Conservation (phyloP, 352 stramenopile genomes). For the Blastocystis sp. region DNA sequence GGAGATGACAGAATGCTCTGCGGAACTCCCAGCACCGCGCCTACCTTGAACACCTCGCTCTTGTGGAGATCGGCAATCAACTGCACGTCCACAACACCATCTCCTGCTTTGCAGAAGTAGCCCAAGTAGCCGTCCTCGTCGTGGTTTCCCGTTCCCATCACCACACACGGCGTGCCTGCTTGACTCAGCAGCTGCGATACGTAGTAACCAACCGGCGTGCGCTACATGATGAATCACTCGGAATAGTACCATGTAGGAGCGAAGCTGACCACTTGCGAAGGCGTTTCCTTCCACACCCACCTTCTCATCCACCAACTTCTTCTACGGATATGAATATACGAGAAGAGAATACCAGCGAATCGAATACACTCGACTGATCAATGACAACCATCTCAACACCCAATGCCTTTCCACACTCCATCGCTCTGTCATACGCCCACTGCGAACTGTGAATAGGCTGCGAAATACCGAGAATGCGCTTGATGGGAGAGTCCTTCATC, state of each 20-base stretch:
- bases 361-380: neutral
- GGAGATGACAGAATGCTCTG: constrained; percentile 37
- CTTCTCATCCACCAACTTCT: neutral
- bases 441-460: constrained; percentile 39
- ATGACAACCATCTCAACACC: constrained; percentile 19
- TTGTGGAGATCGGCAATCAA: constrained; percentile 54
- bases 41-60: constrained; percentile 54
- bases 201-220: constrained; percentile 43
- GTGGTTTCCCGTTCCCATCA: constrained; percentile 40
- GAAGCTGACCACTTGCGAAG: constrained; percentile 32
- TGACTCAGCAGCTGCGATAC: constrained; percentile 32
- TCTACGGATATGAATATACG: neutral
- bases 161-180: constrained; percentile 1
- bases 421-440: constrained; percentile 23
- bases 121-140: constrained; percentile 47
- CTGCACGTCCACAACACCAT: constrained; percentile 3
- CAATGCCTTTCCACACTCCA: constrained; percentile 35
- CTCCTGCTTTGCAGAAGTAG: constrained; percentile 53
- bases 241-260: constrained; percentile 43
- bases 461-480: constrained; percentile 44
- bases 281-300: neutral
- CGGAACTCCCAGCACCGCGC: constrained; percentile 20
- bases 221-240: neutral
- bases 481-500: neutral
- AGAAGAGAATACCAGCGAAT: neutral